Conservation (phyloP, 805 yeast genomes). For the Myxozyma geophila region DNA sequence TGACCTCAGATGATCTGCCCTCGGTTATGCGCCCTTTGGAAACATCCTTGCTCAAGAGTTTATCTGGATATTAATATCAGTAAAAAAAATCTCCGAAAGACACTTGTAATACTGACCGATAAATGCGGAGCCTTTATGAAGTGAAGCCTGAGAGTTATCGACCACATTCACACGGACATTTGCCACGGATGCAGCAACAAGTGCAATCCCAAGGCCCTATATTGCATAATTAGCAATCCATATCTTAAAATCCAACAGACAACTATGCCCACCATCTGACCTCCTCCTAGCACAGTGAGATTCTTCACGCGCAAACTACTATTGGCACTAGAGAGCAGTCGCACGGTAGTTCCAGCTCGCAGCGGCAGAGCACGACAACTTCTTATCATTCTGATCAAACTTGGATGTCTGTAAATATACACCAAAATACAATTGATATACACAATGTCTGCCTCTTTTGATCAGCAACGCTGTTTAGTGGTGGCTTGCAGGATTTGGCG, state of each 20-base stretch:
- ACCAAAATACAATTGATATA: no score
- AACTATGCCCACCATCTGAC: slow-evolving; percentile 47
- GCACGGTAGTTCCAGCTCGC: background rate
- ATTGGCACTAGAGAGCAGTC: background rate
- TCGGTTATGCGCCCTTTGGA: slow-evolving; percentile 45
- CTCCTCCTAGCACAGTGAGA: slow-evolving; percentile 50
- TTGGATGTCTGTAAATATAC: no score
- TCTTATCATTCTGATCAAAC: no score
- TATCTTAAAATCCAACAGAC: background rate
- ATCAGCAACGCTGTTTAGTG: no score
- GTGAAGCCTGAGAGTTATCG: slow-evolving; percentile 45
- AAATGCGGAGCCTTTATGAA: slow-evolving; percentile 45
- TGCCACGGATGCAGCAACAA: slow-evolving; percentile 49
- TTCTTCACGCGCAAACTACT: slow-evolving; percentile 28
- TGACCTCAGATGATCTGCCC: slow-evolving; percentile 43
- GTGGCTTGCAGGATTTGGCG: background rate
- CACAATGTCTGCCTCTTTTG: no score
- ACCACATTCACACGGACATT: slow-evolving; percentile 46
- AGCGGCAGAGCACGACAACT: background rate
- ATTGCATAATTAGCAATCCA: background rate
- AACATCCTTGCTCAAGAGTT: slow-evolving; percentile 48
- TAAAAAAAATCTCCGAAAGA: background rate
- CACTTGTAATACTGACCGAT: slow-evolving; percentile 32
- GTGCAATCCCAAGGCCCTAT: slow-evolving; percentile 51
- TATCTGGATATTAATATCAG: slow-evolving; percentile 34